Base-by-base conservation (phyloP, 1,284 basidiomycete genomes). In the Erythrobasidium hasegawianum region DNA sequence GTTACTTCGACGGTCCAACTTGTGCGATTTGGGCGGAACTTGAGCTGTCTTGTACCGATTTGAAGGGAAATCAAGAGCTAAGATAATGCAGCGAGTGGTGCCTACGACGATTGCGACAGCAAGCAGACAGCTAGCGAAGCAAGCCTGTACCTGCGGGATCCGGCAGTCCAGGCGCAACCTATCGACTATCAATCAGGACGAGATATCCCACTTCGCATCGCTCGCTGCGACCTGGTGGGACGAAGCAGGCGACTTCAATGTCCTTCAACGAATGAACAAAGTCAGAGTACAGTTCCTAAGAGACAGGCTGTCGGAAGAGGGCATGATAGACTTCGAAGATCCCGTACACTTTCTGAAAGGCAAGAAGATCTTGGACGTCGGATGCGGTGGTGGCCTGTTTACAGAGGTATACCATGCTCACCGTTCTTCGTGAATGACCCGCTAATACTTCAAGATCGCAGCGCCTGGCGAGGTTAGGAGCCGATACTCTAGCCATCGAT, bases 211-310 rank as follows among this genome's bases (percentile, higher is more conserved):
- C 77, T 98, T 99, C 77, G 93, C 93, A 2, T 83, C 84, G 39
- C 85, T 98, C 1, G 92, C 92, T 0, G 86, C 89, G 24, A 83
- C 89, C 75, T 99, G 96, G 96, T 99, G 96, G 96, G 87, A 97
- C 77, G 90, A 96, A 75, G 82, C 82, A 29, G 94, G 95, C 72
- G 94, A 97, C 77, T 96, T 97, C 75, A 83, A 81, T 1, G 81
- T 95, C 41, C 80, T 99, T 38, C 96, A 98, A 77, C 85, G 86
- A 73, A 97, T 99, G 95, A 99, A 99, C 78, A 91, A 92, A 0
- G 83, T 87, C 11, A 83, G 96, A 39, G 84, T 94, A 72, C 84
- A 86, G 64, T 97, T 93, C 76, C 82, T 98, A 39, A 43, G 66
- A 11, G 68, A 71, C 18, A 61, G 75, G 41, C 72, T 76, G 18